These are phyloP conservation scores for Pleurotus eryngii DNA, from an alignment of 768 basidiomycete species.

Conservation along the genomic window DNA sequence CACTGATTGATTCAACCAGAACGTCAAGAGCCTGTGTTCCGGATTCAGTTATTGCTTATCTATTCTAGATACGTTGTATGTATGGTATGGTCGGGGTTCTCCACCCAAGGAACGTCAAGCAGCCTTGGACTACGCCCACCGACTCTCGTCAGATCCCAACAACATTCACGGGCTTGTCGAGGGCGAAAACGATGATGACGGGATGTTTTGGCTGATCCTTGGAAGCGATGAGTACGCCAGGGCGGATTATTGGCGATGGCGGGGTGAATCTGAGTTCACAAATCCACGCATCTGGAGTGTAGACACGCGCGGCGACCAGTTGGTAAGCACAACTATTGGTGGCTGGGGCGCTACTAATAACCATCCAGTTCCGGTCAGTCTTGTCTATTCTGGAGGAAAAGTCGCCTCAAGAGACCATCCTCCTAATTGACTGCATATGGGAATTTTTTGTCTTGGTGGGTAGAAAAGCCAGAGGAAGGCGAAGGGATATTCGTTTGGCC, in stretches of 20 bases:
- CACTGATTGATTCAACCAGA: slow-evolving; percentile 29
- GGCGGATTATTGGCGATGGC: slow-evolving; percentile 84
- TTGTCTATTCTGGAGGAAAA: slow-evolving; percentile 38
- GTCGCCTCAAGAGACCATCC: slow-evolving; percentile 44
- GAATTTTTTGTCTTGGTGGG: slow-evolving; percentile 79
- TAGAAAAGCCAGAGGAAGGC: slow-evolving; percentile 55
- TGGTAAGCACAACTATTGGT: slow-evolving; percentile 33
- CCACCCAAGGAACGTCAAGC: slow-evolving; percentile 53
- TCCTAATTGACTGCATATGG: slow-evolving; percentile 73
- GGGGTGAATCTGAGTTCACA: slow-evolving; percentile 31
- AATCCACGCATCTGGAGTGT: slow-evolving; percentile 64
- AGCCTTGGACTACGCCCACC: slow-evolving; percentile 57
- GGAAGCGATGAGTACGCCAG: slow-evolving; percentile 74
- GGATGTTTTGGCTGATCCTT: slow-evolving; percentile 85
- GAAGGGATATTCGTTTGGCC: slow-evolving; percentile 60
- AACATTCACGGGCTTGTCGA: slow-evolving; percentile 57
- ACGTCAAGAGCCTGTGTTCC: slow-evolving; percentile 69
- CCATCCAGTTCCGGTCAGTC: slow-evolving; percentile 44
- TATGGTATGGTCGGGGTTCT: slow-evolving; percentile 82
- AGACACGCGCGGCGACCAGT: slow-evolving; percentile 29
- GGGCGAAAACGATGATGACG: slow-evolving; percentile 61
- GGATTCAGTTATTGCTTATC: slow-evolving; percentile 81
- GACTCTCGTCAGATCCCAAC: slow-evolving; percentile 35
- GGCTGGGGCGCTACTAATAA: background rate
- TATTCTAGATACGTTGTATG: slow-evolving; percentile 65